Evolutionary conservation across 2,329 filamentous ascomycete species (phyloP).

Genomic region (Verticillium tricorpus): DNA sequence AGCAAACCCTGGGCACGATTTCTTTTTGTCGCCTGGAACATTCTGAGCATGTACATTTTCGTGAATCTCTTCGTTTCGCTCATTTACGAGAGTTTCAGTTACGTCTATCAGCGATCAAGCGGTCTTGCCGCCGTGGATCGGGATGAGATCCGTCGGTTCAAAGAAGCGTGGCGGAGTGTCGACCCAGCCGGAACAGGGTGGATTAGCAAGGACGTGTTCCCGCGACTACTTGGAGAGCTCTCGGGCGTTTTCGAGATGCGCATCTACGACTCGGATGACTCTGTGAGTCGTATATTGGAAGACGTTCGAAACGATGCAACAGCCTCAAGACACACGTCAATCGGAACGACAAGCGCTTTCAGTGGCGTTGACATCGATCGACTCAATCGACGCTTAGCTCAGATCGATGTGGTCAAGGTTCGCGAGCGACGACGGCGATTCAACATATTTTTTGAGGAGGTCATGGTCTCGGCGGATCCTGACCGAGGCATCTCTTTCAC

Average conservation of each 20-base stretch:
- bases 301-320: conserved; percentile 63
- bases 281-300: conserved; percentile 80
- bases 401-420: conserved; percentile 72
- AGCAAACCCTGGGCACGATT: conserved; percentile 83
- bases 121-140: conserved; percentile 86
- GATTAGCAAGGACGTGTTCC: conserved; percentile 86
- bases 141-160: conserved; percentile 93
- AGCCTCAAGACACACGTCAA: conserved; percentile 48
- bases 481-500: conserved; percentile 90
- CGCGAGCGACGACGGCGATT: conserved; percentile 71
- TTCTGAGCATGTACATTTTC: conserved; percentile 99
- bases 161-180: conserved; percentile 95
- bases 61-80: conserved; percentile 97
- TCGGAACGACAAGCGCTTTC: conserved; percentile 45
- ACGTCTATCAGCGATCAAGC: conserved; percentile 95
- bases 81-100: conserved; percentile 99
- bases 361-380: conserved; percentile 67
- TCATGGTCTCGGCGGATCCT: conserved; percentile 86
- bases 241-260: conserved; percentile 97
- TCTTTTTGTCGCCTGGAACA: conserved; percentile 96
- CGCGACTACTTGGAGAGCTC: conserved; percentile 81
- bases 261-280: conserved; percentile 88
- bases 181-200: conserved; percentile 89
- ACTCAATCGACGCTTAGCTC: conserved; percentile 67
- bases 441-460: conserved; percentile 96